Conservation (phyloP, 306 rosid genomes). For the Castanopsis chinensis region DNA sequence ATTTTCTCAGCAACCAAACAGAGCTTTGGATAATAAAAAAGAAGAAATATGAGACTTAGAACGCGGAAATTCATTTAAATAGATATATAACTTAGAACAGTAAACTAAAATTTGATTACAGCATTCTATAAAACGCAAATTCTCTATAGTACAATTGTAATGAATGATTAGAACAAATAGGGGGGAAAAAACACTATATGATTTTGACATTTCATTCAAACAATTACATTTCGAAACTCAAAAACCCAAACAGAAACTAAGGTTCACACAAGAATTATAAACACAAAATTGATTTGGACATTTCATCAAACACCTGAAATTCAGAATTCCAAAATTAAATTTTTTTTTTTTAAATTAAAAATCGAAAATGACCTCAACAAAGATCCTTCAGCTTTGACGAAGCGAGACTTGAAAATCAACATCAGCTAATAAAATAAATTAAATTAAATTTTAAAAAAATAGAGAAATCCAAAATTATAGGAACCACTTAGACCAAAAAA, state of each 20-base stretch:
- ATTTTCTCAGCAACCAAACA: conserved; percentile 18
- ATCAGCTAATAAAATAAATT: neutral
- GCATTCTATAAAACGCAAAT: conserved; percentile 4
- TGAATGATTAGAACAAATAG: neutral
- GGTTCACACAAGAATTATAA: neutral
- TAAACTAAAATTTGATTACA: conserved; percentile 2
- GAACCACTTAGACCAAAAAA: conserved; percentile 1
- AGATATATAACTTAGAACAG: neutral
- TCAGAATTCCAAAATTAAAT: conserved; percentile 9
- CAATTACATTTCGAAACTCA: neutral
- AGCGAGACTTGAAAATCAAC: neutral
- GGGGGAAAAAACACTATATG: neutral
- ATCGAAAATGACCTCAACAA: conserved; percentile 22
- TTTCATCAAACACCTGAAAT: conserved; percentile 17
- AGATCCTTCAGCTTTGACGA: conserved; percentile 18
- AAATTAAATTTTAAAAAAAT: neutral
- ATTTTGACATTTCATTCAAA: neutral
- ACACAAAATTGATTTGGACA: conserved; percentile 27
- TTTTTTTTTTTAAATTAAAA: neutral
- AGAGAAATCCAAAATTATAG: conserved; percentile 11
- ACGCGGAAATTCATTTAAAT: neutral
- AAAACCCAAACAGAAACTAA: neutral
- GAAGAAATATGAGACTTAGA: neutral
- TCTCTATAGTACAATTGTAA: neutral
- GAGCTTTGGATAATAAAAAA: neutral